Percentiles rank a stretch among this genome's conserved stretches.
phyloP scores from a whole-genome alignment of 2,329 filamentous ascomycete genomes.

The Microcyclospora pomicola region DNA sequence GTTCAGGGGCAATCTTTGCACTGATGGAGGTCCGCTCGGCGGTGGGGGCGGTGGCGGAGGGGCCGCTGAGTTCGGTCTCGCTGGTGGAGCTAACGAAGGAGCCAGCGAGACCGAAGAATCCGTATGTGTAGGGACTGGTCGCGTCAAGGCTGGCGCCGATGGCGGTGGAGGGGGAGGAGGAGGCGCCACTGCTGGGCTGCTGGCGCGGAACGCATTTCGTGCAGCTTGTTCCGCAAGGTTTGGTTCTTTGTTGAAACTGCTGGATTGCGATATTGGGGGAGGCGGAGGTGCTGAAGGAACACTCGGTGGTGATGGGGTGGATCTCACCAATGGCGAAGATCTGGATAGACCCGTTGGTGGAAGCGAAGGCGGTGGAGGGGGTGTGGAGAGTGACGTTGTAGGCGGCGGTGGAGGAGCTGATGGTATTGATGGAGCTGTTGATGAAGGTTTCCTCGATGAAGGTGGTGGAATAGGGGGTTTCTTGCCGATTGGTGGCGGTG shows the following conservation, averaged over 20 bases:
- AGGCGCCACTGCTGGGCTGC: constrained; percentile 21
- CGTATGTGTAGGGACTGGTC: too few species aligned
- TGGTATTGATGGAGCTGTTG: constrained; percentile 25
- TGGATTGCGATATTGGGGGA: constrained; percentile 22
- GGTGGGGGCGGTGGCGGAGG: constrained; percentile 19
- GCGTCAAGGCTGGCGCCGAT: constrained; percentile 3
- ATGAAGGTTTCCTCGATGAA: constrained; percentile 43
- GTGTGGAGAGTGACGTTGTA: constrained; percentile 18
- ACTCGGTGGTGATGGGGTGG: constrained; percentile 33
- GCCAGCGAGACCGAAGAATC: too few species aligned
- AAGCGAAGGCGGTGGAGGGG: constrained; percentile 16
- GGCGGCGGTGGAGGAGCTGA: constrained; percentile 20
- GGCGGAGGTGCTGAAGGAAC: constrained; percentile 49
- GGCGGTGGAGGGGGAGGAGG: constrained; percentile 30
- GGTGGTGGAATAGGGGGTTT: constrained; percentile 46
- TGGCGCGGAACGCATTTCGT: constrained; percentile 40
- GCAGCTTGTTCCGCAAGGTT: constrained; percentile 47
- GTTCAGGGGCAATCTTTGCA: constrained; percentile 1
- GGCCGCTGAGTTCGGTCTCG: constrained; percentile 14
- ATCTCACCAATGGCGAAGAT: constrained; percentile 34
- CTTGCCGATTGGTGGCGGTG: constrained; percentile 66
- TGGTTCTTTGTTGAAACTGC: constrained; percentile 22
- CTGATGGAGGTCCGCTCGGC: constrained; percentile 2
- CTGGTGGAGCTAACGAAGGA: constrained; percentile 14
- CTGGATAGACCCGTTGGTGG: constrained; percentile 22